A percentile compares a stretch with the other conserved stretches of the same genome.
These are phyloP conservation scores for Salix brachista DNA, from an alignment of 345 rosid species.

Conservation along the genomic window DNA sequence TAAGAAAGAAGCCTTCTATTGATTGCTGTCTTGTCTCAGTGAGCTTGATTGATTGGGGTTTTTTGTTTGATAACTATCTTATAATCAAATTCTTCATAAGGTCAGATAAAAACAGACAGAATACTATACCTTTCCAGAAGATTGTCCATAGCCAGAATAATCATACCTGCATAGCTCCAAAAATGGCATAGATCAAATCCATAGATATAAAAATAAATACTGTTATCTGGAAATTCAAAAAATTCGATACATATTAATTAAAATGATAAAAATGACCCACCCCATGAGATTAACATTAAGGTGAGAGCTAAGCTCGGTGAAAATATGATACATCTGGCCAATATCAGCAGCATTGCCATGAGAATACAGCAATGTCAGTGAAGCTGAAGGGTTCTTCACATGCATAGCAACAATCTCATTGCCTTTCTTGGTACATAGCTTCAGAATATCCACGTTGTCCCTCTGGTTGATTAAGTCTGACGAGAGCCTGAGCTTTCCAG, in stretches of 20 bases:
- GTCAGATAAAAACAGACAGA: background rate
- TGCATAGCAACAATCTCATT: constrained; percentile 65
- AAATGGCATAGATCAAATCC: background rate
- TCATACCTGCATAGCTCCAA: constrained; percentile 54
- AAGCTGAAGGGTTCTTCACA: constrained; percentile 67
- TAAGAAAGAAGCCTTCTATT: background rate
- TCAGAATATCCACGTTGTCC: constrained; percentile 64
- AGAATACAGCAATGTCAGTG: constrained; percentile 70
- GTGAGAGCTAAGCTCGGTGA: constrained; percentile 63
- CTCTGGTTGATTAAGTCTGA: constrained; percentile 39
- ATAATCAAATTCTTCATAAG: background rate
- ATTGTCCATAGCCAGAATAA: constrained; percentile 87
- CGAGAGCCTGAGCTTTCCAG: constrained; percentile 54
- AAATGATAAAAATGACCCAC: constrained; percentile 58
- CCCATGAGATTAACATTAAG: constrained; percentile 81
- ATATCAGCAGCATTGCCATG: constrained; percentile 96
- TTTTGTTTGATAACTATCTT: background rate
- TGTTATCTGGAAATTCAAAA: no score
- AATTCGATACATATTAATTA: background rate
- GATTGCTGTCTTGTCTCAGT: background rate
- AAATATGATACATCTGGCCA: constrained; percentile 65
- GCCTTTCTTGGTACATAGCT: constrained; percentile 57
- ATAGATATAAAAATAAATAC: background rate
- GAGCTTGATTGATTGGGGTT: background rate
- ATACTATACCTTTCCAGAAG: constrained; percentile 74